Conservation (phyloP, 257 asterid species). For the Parsonsia alboflavescens region DNA sequence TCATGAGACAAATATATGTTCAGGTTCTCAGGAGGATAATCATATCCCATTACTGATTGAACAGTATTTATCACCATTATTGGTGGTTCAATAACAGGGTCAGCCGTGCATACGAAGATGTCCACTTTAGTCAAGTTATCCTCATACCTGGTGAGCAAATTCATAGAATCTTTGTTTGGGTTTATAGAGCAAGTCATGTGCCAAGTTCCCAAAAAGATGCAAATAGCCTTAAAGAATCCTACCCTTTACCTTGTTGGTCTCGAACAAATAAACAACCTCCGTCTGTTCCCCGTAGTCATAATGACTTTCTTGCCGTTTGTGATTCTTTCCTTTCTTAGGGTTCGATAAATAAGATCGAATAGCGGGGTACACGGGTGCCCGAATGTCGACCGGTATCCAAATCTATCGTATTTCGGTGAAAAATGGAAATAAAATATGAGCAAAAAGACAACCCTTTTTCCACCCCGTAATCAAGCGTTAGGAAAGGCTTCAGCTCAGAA, state of each 20-base stretch:
- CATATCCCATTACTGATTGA: slow-evolving; percentile 76
- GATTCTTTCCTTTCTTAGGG: not conserved
- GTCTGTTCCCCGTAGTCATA: not conserved
- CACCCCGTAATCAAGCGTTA: too few relatives aligned
- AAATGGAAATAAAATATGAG: too few relatives aligned
- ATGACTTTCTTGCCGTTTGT: not conserved
- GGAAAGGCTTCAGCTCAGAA: not conserved
- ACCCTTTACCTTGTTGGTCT: slow-evolving; percentile 46
- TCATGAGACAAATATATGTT: slow-evolving; percentile 82
- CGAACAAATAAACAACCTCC: slow-evolving; percentile 41
- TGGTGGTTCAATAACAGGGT: slow-evolving; percentile 82
- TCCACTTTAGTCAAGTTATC: slow-evolving; percentile 68
- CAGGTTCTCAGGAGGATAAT: slow-evolving; percentile 72
- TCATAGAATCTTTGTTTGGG: too few relatives aligned
- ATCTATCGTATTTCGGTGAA: too few relatives aligned
- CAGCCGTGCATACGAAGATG: slow-evolving; percentile 84
- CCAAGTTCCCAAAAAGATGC: slow-evolving; percentile 26
- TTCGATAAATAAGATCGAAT: not conserved
- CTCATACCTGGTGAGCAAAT: slow-evolving; percentile 16
- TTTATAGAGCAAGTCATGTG: not conserved
- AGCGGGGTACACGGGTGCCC: not conserved
- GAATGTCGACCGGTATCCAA: not conserved
- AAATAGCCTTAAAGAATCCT: slow-evolving; percentile 43
- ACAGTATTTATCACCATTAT: slow-evolving; percentile 79
- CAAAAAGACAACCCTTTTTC: too few relatives aligned